Evolutionary conservation across 805 yeast genomes (phyloP).

Genomic region (Kazachstania viticola): DNA sequence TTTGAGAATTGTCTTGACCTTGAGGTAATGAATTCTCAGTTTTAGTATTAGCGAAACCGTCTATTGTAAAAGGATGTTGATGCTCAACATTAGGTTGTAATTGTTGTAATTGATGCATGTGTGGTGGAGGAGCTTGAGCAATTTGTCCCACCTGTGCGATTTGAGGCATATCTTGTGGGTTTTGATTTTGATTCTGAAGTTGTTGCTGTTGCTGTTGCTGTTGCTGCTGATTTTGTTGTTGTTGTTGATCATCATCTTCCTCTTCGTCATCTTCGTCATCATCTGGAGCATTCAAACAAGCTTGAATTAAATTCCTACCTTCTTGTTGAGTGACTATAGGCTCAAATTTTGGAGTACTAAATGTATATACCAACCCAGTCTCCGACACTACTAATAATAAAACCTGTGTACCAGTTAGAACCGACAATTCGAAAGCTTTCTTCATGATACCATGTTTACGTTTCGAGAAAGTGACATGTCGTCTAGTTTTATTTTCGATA

Average conservation of each 20-base stretch:
- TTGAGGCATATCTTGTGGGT: neutral
- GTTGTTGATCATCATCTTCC: conserved; percentile 19
- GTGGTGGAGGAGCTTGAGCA: neutral
- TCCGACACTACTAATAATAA: conserved; percentile 89
- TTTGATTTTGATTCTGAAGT: neutral
- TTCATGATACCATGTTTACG: conserved; percentile 99
- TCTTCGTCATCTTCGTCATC: conserved; percentile 56
- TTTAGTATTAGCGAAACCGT: neutral
- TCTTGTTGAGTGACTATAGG: conserved; percentile 95
- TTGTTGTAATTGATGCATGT: conserved; percentile 3
- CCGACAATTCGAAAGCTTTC: conserved; percentile 96
- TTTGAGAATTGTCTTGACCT: neutral
- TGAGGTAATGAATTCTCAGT: neutral
- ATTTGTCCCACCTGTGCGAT: neutral
- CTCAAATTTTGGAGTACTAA: conserved; percentile 97
- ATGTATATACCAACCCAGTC: conserved; percentile 97
- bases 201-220: conserved; percentile 2
- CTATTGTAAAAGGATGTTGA: conserved; percentile 21
- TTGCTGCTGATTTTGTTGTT: neutral
- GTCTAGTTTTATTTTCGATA: conserved; percentile 93
- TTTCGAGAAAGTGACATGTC: conserved; percentile 95
- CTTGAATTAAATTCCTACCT: conserved; percentile 93
- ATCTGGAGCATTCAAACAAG: conserved; percentile 95
- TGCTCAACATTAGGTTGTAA: conserved; percentile 22
- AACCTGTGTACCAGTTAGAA: conserved; percentile 95